Conservation (phyloP, 257 asterid species). For the Fraxinus cuspidata region DNA sequence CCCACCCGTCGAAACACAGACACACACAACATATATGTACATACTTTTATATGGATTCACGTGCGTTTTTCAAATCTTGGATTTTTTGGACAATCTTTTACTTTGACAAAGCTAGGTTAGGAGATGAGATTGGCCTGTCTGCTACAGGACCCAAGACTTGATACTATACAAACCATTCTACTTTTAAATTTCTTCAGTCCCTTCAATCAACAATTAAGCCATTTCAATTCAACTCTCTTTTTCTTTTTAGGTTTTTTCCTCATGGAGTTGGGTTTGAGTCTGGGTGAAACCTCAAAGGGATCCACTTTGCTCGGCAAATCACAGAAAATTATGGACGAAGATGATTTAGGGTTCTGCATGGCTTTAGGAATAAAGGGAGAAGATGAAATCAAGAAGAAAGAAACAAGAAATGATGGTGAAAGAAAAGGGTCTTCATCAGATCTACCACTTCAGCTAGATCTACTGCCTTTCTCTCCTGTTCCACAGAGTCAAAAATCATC, state of each 20-base stretch:
- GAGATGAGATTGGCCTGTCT: not conserved
- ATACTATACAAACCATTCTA: not conserved
- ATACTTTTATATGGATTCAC: slow-evolving; percentile 50
- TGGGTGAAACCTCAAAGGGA: slow-evolving; percentile 69
- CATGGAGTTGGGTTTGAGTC: slow-evolving; percentile 85
- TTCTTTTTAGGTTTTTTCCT: not conserved
- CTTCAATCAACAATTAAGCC: not conserved
- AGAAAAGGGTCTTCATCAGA: slow-evolving; percentile 43
- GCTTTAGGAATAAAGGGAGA: slow-evolving; percentile 29
- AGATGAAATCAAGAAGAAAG: slow-evolving; percentile 6
- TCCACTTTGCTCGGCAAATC: slow-evolving; percentile 48
- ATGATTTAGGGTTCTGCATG: slow-evolving; percentile 84
- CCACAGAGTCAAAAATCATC: slow-evolving; percentile 33
- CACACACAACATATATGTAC: slow-evolving; percentile 18
- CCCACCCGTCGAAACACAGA: slow-evolving; percentile 7
- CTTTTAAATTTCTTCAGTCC: slow-evolving; percentile 15
- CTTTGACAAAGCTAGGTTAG: slow-evolving; percentile 25
- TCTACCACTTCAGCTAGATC: slow-evolving; percentile 83
- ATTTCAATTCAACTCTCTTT: not conserved
- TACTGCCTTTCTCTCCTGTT: slow-evolving; percentile 69
- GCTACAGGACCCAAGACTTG: not conserved
- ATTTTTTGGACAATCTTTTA: slow-evolving; percentile 27
- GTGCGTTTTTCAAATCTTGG: slow-evolving; percentile 59
- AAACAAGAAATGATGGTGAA: slow-evolving; percentile 12
- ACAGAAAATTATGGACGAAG: slow-evolving; percentile 28